Percentiles rank a stretch among this genome's conserved stretches.
Conservation (phyloP, 352 stramenopile genomes). For the Halophytophthora polymorphica region DNA sequence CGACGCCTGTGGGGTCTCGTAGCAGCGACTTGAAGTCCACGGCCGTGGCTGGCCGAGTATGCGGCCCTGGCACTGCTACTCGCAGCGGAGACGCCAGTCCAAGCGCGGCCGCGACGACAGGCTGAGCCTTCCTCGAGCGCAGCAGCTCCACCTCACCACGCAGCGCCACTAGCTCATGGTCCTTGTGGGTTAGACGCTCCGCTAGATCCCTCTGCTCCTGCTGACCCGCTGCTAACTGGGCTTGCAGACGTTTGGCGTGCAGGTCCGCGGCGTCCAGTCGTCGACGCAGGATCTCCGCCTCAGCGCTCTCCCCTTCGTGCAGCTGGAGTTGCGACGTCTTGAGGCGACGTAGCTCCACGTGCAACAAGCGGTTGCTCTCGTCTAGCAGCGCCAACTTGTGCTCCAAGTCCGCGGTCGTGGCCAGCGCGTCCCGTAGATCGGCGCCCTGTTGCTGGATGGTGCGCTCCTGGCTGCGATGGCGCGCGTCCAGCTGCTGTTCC, state of each 20-base stretch:
- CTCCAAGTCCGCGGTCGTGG: constrained; percentile 22
- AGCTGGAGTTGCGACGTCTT: constrained; percentile 13
- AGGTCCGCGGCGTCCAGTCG: constrained; percentile 26
- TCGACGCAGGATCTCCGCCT: constrained; percentile 55
- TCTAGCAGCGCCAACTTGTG: constrained; percentile 19
- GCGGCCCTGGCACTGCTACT: background rate
- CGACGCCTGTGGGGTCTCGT: constrained; percentile 3
- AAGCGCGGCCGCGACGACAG: background rate
- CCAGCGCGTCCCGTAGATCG: constrained; percentile 23
- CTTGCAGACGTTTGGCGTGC: constrained; percentile 22
- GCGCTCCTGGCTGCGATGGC: constrained; percentile 26
- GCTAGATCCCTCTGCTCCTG: constrained; percentile 19
- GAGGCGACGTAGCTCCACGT: constrained; percentile 19
- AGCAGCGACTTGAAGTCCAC: constrained; percentile 23
- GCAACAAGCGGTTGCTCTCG: constrained; percentile 17
- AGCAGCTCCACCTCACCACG: constrained; percentile 12
- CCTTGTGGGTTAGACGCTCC: constrained; percentile 15
- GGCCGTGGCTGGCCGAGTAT: constrained; percentile 22
- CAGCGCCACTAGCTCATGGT: constrained; percentile 23
- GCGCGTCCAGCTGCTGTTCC: constrained; percentile 17
- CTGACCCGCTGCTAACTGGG: constrained; percentile 24
- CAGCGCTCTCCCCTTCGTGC: constrained; percentile 31
- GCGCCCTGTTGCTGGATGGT: constrained; percentile 31
- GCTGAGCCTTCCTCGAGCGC: constrained; percentile 12
- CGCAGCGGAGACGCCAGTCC: constrained; percentile 10